Conservation (phyloP, 2,329 filamentous ascomycete genomes). For the Monosporascus sp. region DNA sequence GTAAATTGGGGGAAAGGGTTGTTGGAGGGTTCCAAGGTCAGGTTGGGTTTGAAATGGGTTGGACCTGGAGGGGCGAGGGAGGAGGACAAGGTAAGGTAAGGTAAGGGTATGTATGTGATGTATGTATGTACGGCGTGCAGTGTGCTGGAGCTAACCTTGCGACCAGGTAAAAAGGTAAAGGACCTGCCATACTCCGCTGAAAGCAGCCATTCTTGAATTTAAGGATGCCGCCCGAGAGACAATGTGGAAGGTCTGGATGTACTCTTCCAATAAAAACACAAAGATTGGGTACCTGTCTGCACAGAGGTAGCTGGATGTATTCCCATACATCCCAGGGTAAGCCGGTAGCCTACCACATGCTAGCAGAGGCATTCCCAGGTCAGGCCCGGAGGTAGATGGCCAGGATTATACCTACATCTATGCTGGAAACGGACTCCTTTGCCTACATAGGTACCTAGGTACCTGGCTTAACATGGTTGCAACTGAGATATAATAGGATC, state of each 20-base stretch:
- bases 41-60: background rate
- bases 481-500: slow-evolving; percentile 6
- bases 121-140: too few relatives aligned
- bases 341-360: background rate
- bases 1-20: slow-evolving; percentile 11
- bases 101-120: too few relatives aligned
- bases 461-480: slow-evolving; percentile 3
- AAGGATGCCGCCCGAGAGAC: background rate
- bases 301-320: too few relatives aligned
- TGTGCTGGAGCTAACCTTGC: too few relatives aligned
- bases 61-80: background rate
- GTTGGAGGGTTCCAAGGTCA: slow-evolving; percentile 4
- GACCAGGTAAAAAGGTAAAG: too few relatives aligned
- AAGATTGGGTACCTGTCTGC: too few relatives aligned
- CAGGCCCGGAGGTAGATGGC: background rate
- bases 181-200: slow-evolving; percentile 8
- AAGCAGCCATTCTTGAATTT: slow-evolving; percentile 11
- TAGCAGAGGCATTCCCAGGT: background rate
- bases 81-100: background rate
- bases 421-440: too few relatives aligned
- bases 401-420: background rate
- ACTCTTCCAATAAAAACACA: too few relatives aligned
- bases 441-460: too few relatives aligned
- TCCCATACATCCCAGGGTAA: background rate
- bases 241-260: background rate